Percentiles rank a stretch among this genome's conserved stretches.
Conservation (phyloP, 225 moss, liverwort and hornwort genomes). For the Asterella californica region DNA sequence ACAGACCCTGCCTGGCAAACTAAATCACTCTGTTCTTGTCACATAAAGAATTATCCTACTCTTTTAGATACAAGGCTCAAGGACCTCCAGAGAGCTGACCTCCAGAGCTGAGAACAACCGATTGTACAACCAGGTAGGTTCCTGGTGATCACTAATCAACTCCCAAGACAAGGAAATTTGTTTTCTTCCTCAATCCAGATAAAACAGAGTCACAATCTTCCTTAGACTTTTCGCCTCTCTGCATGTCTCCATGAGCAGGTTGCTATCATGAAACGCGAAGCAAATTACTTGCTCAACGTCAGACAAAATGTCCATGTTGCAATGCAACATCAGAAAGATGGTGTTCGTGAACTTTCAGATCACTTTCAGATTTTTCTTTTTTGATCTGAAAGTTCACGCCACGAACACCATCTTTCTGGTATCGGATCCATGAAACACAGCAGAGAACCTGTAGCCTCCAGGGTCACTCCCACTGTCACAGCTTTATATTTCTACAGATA, state of each 20-base stretch:
- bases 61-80: conserved; percentile 33
- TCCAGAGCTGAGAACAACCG: conserved; percentile 28
- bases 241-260: conserved; percentile 99
- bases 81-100: conserved; percentile 16
- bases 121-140: conserved; percentile 10
- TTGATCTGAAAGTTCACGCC: too few relatives aligned
- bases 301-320: conserved; percentile 99
- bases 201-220: conserved; percentile 98
- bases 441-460: too few relatives aligned
- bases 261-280: conserved; percentile 99
- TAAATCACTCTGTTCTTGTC: too few relatives aligned
- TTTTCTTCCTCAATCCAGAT: conserved; percentile 60
- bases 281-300: conserved; percentile 99
- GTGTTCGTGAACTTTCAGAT: too few relatives aligned
- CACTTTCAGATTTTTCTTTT: too few relatives aligned
- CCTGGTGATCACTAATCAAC: background rate
- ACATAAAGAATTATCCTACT: conserved; percentile 30
- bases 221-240: conserved; percentile 93
- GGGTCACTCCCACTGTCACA: too few relatives aligned
- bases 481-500: too few relatives aligned
- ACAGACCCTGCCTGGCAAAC: too few relatives aligned
- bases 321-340: too few relatives aligned
- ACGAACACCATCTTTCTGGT: too few relatives aligned
- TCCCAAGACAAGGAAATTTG: background rate
- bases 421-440: too few relatives aligned